phyloP scores from a whole-genome alignment of 331 rosid genomes.

The Quercus lobata region DNA sequence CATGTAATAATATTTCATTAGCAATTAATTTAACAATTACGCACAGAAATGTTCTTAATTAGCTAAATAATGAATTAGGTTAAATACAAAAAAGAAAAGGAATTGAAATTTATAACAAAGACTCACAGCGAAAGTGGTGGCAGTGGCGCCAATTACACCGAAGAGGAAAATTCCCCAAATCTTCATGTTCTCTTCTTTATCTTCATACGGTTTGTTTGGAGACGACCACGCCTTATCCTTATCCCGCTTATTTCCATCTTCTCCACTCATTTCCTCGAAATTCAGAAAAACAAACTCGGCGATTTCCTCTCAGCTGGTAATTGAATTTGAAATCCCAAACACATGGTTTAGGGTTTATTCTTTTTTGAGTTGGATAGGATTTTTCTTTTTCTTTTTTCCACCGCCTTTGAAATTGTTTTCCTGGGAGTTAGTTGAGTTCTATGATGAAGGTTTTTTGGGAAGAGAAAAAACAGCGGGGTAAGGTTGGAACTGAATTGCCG shows the following conservation, averaged over 20 bases:
- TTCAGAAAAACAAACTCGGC: slow-evolving; percentile 6
- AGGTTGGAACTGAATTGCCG: too few species aligned
- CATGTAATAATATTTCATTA: too few species aligned
- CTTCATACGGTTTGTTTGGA: slow-evolving; percentile 23
- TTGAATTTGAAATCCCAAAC: slow-evolving; percentile 21
- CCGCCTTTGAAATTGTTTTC: slow-evolving; percentile 3
- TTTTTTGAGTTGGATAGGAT: background rate
- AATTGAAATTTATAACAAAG: background rate
- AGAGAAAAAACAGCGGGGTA: too few species aligned
- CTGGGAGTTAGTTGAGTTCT: too few species aligned
- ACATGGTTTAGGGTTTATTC: slow-evolving; percentile 25
- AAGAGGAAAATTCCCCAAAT: slow-evolving; percentile 76
- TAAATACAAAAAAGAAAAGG: background rate
- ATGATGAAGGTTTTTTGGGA: too few species aligned
- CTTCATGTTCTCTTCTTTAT: slow-evolving; percentile 42
- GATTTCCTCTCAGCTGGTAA: slow-evolving; percentile 11
- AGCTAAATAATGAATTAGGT: too few species aligned
- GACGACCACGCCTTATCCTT: slow-evolving; percentile 35
- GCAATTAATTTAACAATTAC: background rate
- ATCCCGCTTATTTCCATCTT: slow-evolving; percentile 21
- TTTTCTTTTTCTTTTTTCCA: background rate
- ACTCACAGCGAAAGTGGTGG: slow-evolving; percentile 73
- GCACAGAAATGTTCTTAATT: background rate
- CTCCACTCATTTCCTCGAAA: slow-evolving; percentile 40
- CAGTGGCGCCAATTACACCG: slow-evolving; percentile 86